Evolutionary conservation across 2,329 filamentous ascomycete species (phyloP).

Genomic region (Ceratocystiopsis minuta): DNA sequence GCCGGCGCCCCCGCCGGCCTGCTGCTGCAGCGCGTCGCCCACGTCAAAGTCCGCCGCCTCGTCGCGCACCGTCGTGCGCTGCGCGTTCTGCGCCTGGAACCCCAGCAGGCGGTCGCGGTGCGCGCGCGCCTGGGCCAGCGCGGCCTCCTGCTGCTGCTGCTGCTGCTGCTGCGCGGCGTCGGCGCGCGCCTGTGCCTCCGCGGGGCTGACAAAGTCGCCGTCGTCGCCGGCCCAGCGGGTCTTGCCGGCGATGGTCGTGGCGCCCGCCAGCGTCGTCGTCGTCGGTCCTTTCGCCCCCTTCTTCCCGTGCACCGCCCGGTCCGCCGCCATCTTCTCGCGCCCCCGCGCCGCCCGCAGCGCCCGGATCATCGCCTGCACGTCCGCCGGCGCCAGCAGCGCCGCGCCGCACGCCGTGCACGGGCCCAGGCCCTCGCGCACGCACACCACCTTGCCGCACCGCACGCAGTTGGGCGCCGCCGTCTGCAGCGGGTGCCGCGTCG

Average conservation of each 20-base stretch:
- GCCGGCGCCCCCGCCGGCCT: conserved; percentile 12
- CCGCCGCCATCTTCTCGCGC: conserved; percentile 65
- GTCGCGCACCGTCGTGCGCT: conserved; percentile 68
- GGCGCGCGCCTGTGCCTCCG: conserved; percentile 55
- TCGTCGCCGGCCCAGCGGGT: conserved; percentile 12
- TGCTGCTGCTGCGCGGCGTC: too few relatives aligned
- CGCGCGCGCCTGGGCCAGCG: conserved; percentile 49
- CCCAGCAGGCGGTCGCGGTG: conserved; percentile 66
- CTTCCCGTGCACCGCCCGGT: conserved; percentile 51
- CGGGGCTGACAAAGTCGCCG: conserved; percentile 36
- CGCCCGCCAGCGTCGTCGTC: too few relatives aligned
- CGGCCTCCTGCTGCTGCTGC: conserved; percentile 58
- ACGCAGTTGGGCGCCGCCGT: conserved; percentile 87
- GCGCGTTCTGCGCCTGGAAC: conserved; percentile 75
- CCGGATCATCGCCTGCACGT: conserved; percentile 72
- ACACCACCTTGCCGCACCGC: conserved; percentile 86
- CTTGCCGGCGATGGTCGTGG: conserved; percentile 7
- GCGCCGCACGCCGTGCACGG: conserved; percentile 82
- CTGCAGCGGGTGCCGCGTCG: conserved; percentile 69
- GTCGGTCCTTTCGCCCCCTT: too few relatives aligned
- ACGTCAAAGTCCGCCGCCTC: conserved; percentile 54
- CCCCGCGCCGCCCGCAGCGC: conserved; percentile 74
- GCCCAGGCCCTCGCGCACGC: conserved; percentile 80
- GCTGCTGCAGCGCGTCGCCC: conserved; percentile 16
- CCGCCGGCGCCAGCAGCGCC: conserved; percentile 50